Conservation (phyloP, 345 rosid genomes). For the Ricinus communis region DNA sequence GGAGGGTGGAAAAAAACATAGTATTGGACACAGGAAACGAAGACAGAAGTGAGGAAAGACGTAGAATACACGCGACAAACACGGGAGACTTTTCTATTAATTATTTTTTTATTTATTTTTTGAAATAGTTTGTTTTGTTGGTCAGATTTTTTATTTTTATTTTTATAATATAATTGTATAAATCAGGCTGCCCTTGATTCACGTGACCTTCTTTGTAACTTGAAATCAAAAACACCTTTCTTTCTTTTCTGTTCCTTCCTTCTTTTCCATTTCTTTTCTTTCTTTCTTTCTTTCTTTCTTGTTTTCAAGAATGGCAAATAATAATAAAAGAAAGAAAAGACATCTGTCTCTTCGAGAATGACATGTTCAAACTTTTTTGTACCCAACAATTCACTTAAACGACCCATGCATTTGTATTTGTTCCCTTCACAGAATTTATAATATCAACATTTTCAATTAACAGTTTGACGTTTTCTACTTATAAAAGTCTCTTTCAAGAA, state of each 20-base stretch:
- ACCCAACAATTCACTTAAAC: too few relatives aligned
- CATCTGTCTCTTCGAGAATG: background rate
- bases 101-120: too few relatives aligned
- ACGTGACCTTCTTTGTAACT: slow-evolving; percentile 34
- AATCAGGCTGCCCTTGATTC: slow-evolving; percentile 18
- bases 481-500: too few relatives aligned
- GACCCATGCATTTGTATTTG: too few relatives aligned
- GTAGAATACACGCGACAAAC: slow-evolving; percentile 38
- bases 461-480: too few relatives aligned
- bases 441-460: too few relatives aligned
- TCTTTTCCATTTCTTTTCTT: background rate
- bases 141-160: too few relatives aligned
- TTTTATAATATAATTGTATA: too few relatives aligned
- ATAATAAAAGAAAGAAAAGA: background rate
- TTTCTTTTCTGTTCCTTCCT: background rate
- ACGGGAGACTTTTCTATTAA: slow-evolving; percentile 22
- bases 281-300: background rate
- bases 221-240: slow-evolving; percentile 19
- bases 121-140: too few relatives aligned
- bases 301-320: too few relatives aligned
- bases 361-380: too few relatives aligned
- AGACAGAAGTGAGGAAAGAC: slow-evolving; percentile 7
- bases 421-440: too few relatives aligned
- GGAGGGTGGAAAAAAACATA: background rate
- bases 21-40: background rate